A percentile compares a stretch with the other conserved stretches of the same genome.
These are phyloP conservation scores for Lepiota subincarnata DNA, from an alignment of 768 basidiomycete genomes.

Conservation along the genomic window DNA sequence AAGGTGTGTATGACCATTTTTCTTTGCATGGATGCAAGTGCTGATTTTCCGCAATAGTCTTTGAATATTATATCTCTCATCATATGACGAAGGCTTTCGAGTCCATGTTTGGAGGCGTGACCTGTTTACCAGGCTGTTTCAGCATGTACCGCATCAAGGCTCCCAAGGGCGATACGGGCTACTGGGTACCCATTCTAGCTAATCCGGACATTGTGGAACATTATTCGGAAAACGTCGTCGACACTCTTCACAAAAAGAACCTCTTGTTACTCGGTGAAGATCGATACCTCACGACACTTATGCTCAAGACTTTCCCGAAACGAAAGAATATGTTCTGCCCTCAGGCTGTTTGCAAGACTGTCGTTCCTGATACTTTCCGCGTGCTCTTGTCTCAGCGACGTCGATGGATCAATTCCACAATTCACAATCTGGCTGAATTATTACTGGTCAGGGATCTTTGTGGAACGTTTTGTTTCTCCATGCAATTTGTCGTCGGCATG, in stretches of 20 bases:
- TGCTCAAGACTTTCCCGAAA: slow-evolving; percentile 99
- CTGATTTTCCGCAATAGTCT: slow-evolving; percentile 54
- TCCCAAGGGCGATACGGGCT: slow-evolving; percentile 92
- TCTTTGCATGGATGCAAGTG: neutral
- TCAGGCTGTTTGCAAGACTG: slow-evolving; percentile 97
- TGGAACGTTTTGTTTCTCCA: slow-evolving; percentile 99
- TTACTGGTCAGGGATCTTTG: slow-evolving; percentile 96
- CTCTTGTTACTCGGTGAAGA: slow-evolving; percentile 95
- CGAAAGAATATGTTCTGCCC: slow-evolving; percentile 99
- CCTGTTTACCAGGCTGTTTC: slow-evolving; percentile 99
- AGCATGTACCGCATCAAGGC: slow-evolving; percentile 99
- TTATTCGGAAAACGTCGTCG: slow-evolving; percentile 99
- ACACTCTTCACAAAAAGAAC: slow-evolving; percentile 99
- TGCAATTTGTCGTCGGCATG: slow-evolving; percentile 99
- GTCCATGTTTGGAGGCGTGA: slow-evolving; percentile 99
- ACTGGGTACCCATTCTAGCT: slow-evolving; percentile 98
- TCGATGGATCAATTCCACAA: slow-evolving; percentile 99
- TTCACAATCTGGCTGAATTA: slow-evolving; percentile 96
- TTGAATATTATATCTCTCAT: slow-evolving; percentile 99
- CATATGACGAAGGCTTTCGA: slow-evolving; percentile 99
- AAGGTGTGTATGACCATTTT: slow-evolving; percentile 57
- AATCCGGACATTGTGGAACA: slow-evolving; percentile 99
- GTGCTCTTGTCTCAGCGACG: slow-evolving; percentile 93
- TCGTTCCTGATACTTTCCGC: slow-evolving; percentile 95
- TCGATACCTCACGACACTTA: slow-evolving; percentile 95